These are phyloP conservation scores for Lathyrus sativus DNA, from an alignment of 306 rosid species.

Conservation along the genomic window DNA sequence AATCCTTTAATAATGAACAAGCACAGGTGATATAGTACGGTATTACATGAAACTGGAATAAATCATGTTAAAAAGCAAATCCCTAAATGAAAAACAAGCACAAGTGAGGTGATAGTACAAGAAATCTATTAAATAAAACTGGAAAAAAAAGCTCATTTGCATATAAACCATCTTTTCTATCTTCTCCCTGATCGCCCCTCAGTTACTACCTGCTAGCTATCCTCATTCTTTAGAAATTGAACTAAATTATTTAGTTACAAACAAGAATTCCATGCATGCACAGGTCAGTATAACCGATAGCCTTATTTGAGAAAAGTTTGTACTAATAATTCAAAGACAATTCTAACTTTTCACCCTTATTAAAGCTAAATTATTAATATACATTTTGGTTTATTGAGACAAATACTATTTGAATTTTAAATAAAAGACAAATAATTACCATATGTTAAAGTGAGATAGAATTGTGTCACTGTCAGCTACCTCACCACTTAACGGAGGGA, in stretches of 20 bases:
- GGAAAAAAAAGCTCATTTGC: conserved; percentile 23
- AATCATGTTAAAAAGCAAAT: conserved; percentile 33
- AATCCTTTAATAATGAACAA: conserved; percentile 31
- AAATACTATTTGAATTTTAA: not conserved
- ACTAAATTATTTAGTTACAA: conserved; percentile 20
- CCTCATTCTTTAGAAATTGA: conserved; percentile 26
- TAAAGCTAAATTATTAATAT: not conserved
- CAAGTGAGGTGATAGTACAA: conserved; percentile 8
- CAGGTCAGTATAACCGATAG: conserved; percentile 22
- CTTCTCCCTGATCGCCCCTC: not conserved
- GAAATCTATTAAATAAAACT: conserved; percentile 28
- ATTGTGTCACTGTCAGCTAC: not conserved
- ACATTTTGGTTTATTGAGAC: not conserved
- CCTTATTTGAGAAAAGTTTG: conserved; percentile 13
- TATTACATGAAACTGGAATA: conserved; percentile 30
- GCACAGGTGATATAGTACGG: conserved; percentile 21
- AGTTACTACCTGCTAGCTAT: not conserved
- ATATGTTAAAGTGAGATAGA: not conserved
- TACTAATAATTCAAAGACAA: conserved; percentile 27
- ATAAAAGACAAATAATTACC: not conserved
- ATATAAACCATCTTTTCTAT: conserved; percentile 18
- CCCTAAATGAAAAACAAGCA: conserved; percentile 28
- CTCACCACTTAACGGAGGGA: not conserved
- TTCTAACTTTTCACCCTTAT: not conserved
- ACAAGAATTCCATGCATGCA: conserved; percentile 19